phyloP scores from a whole-genome alignment of 2,329 filamentous ascomycete genomes.

The Colletotrichum karsti region DNA sequence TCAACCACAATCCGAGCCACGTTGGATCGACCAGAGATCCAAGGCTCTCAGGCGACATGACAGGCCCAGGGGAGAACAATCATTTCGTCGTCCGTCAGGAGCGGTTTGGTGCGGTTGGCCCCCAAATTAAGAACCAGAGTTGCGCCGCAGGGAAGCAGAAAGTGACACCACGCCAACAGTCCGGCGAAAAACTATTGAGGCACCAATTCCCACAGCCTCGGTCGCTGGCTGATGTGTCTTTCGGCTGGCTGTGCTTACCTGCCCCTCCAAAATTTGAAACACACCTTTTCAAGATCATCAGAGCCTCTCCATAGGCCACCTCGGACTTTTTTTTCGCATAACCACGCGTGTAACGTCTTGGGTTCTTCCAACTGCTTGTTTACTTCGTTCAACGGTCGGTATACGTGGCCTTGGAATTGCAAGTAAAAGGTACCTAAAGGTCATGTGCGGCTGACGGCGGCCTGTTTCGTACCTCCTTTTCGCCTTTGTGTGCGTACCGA shows the following conservation, averaged over 20 bases:
- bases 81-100: neutral
- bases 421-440: neutral
- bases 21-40: neutral
- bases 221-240: neutral
- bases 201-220: neutral
- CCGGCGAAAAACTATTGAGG: neutral
- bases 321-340: conserved; percentile 2
- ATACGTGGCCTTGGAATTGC: neutral
- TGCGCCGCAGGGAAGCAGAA: conserved; percentile 6
- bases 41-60: conserved; percentile 6
- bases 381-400: neutral
- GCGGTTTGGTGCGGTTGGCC: neutral
- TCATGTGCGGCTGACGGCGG: neutral
- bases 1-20: neutral
- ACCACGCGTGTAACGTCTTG: neutral
- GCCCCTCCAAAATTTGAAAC: conserved; percentile 13
- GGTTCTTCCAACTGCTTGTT: no score
- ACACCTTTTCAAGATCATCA: conserved; percentile 3
- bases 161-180: conserved; percentile 13
- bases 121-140: neutral
- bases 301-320: conserved; percentile 6
- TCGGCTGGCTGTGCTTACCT: neutral
- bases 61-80: conserved; percentile 1
- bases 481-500: neutral
- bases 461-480: conserved; percentile 5